Conservation (phyloP, 139 green algal species). For the Chlamydomonas sp. region DNA sequence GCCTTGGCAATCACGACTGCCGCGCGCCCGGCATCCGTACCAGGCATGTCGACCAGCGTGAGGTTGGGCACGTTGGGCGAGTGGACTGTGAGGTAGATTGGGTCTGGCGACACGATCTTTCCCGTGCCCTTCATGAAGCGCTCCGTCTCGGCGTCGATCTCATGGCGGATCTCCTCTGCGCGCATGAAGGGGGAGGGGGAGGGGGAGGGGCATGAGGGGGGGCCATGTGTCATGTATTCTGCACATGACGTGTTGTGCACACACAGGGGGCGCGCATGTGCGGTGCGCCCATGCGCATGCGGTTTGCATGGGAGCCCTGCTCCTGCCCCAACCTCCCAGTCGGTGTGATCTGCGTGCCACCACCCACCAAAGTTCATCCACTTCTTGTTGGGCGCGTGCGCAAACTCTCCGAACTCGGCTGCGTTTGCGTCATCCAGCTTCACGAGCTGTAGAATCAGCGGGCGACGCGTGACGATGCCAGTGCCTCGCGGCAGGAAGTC, state of each 20-base stretch:
- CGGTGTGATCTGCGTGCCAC: slow-evolving; percentile 53
- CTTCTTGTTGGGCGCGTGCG: slow-evolving; percentile 68
- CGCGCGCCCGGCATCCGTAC: slow-evolving; percentile 21
- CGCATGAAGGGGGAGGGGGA: no score
- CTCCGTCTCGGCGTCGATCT: slow-evolving; percentile 90
- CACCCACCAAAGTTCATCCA: slow-evolving; percentile 74
- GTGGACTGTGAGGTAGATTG: slow-evolving; percentile 89
- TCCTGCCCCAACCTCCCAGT: slow-evolving; percentile 86
- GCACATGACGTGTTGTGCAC: no score
- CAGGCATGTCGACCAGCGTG: slow-evolving; percentile 94
- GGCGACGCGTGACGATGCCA: slow-evolving; percentile 88
- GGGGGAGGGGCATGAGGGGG: no score
- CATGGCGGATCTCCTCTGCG: slow-evolving; percentile 65
- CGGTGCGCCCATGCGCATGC: no score
- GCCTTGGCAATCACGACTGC: no score
- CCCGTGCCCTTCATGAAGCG: slow-evolving; percentile 56
- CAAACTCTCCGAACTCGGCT: slow-evolving; percentile 85
- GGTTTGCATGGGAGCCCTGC: no score
- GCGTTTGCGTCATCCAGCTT: slow-evolving; percentile 65
- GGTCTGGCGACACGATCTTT: slow-evolving; percentile 76
- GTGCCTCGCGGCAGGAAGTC: slow-evolving; percentile 90
- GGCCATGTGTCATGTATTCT: no score
- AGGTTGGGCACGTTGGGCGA: slow-evolving; percentile 86
- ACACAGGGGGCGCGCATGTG: no score
- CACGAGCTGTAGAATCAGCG: slow-evolving; percentile 80